These are phyloP conservation scores for Aspergillus pseudoviridinutans DNA, from an alignment of 2,329 filamentous ascomycete species.

Conservation along the genomic window DNA sequence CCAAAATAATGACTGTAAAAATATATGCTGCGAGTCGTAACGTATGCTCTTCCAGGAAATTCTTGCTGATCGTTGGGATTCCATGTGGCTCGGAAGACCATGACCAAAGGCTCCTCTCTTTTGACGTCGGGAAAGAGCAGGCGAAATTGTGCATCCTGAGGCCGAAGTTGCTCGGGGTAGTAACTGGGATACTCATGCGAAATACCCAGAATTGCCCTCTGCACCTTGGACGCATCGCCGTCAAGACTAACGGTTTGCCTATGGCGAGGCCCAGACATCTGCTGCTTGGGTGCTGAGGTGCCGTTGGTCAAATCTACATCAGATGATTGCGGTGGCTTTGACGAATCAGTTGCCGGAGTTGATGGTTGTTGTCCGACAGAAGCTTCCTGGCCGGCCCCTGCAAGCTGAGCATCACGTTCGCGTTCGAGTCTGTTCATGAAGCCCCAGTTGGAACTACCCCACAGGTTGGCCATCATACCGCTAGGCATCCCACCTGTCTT, in stretches of 20 bases:
- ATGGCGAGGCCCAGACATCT: conserved; percentile 38
- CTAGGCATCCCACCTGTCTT: conserved; percentile 70
- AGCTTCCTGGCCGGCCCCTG: conserved; percentile 18
- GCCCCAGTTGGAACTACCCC: conserved; percentile 84
- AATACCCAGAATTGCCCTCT: conserved; percentile 30
- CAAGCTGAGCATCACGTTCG: conserved; percentile 44
- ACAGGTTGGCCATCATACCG: conserved; percentile 86
- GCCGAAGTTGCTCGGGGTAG: conserved; percentile 77
- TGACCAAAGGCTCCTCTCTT: conserved; percentile 73
- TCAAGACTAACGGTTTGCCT: conserved; percentile 57
- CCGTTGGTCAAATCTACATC: conserved; percentile 19
- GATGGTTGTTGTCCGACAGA: conserved; percentile 14
- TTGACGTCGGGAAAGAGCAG: conserved; percentile 81
- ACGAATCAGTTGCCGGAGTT: conserved; percentile 23
- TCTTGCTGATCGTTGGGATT: conserved; percentile 70
- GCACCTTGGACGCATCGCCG: conserved; percentile 35
- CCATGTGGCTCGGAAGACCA: conserved; percentile 94
- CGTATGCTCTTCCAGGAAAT: conserved; percentile 80
- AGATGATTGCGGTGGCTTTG: conserved; percentile 17
- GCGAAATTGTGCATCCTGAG: conserved; percentile 89
- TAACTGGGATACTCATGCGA: conserved; percentile 61
- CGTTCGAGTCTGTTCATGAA: conserved; percentile 59
- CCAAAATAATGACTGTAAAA: conserved; percentile 97
- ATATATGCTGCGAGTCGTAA: conserved; percentile 82
- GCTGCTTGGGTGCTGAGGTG: conserved; percentile 21